Evolutionary conservation across 1,139 yeast genomes (phyloP), one percentile per base, ranked within the genome.

Genomic region (Hemisphaericaspora xylanilytica): DNA sequence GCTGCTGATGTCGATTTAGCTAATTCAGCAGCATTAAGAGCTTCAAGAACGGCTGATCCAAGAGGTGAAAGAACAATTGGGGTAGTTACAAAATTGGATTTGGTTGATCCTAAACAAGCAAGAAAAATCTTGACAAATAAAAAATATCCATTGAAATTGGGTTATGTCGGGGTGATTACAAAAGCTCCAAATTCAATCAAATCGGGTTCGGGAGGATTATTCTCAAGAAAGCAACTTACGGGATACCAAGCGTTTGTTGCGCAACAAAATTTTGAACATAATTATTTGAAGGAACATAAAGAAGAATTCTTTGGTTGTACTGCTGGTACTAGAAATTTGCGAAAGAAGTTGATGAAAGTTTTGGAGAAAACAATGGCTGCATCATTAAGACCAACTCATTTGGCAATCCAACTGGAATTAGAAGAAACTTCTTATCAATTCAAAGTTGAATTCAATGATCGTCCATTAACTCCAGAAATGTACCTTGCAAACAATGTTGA

Each of bases 1-100:
- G 92, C 98, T 1, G 98, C 98, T 0, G 97, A 94, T 63, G 98
- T 92, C 2, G 99, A 94, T 68, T 71, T 94, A 56, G 98, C 98
- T 1, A 92, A 92, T 58, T 88, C 97, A 26, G 80, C 97, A 2
- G 97, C 98, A 0, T 75, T 92, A 44, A 73, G 95, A 44, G 97
- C 97, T 0, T 86, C 96, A n/a, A 81, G 90, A 48, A 47, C 73
- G n/a, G 90, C 94, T 0, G 98, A 92, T 56, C 97, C 98, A 12
- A 72, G 81, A 38, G 97, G 98, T 33, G 94, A 87, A 56, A 76
- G 98, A 56, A 92, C 98, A 0, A 84, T 92, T 47, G 99, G 99
- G 39, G 97, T 92, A 7, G 80, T 92, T 38, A 92, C 98, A 3
- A 94, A 94, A 58, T 65, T 94, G 61, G 98, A 94, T 61, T 72